Base-by-base conservation (phyloP, 169 alveolate genomes). In the Cryptosporidium ryanae region DNA sequence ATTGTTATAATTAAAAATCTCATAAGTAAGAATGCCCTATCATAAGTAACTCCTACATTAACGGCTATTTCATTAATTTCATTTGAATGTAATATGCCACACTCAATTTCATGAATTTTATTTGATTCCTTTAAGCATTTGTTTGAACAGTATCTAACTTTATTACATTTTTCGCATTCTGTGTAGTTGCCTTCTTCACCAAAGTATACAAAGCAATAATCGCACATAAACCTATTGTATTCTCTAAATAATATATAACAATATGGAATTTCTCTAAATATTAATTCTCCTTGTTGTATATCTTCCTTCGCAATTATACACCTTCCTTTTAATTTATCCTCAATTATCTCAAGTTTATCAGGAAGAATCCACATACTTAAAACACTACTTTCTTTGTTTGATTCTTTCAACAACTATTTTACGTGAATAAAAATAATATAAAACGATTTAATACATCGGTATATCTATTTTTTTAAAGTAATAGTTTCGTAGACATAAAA, bases 281-380 rank as follows among this genome's bases (percentile, higher is more conserved):
- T 61, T 15, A 49, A 27, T 46, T 76, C 87, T 1, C 87, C 87
- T 21, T 17, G 32, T 13, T 57, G 21, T 23, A 76, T 76, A 12
- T 76, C 87, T 21, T 27, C 44, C 7, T 43, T 76, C 10, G 87
- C 71, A 6, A 54, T 50, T 13, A 76, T 57, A 25, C 87, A 29
- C 12, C 87, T 55, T 2, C 87, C 87, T 61, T 76, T 76, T 54
- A 7, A 27, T 27, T 25, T 5, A 44, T 46, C 61, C 13, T 59
- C 44, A 12, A 32, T 23, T 18, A 76, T 27, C 12, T 34, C 38
- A 25, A 76, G 29, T 5, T 23, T 57, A 12, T 76, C 64, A 4
- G 87, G 87, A 17, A 76, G 17, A 23, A 57, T 21, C 87, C 87
- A 76, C 71, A 76, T 76, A 18, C 21, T 29, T 4, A 17, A 38